Evolutionary conservation across 129 eudicot genomes (phyloP), one percentile per base, ranked within the genome.

Genomic region (Helianthus tuberosus): DNA sequence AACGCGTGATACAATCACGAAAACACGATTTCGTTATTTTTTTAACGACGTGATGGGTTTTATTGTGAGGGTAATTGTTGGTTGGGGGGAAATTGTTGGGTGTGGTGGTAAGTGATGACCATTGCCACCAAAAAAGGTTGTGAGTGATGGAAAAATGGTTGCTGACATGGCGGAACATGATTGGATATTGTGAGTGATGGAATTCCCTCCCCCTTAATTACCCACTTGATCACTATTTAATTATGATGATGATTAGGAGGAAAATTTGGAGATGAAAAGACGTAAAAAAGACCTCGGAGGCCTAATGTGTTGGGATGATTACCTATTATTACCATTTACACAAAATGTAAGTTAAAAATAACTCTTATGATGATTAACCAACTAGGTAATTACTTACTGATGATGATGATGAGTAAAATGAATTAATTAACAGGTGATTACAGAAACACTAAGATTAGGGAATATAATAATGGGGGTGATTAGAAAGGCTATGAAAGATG

Each of bases 401-500:
- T 57, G 46, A 3, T 29, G 3, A 47, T 57, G 46, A 3, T 58
- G 41, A 29, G 52, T 46, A 20, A 11, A 38, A 11, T 52, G 44
- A 41, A 41, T 32, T 32, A 32, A 32, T 27, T 27, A 27, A 60
- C 86, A 93, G 98, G 98, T 93, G 47, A 88, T 93, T 39, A 89
- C 96, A 54, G 98, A 93, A 71, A 93, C 95, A 12, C 72, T 93
- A 66, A 84, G 98, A 72, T 77, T 93, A 84, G 98, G 98, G 48
- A 93, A 93, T 75, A 84, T 93, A 46, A 93, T 93, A 48, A 80
- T 75, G 57, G 98, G 98, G 15, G 98, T 93, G 77, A 89, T 93
- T 84, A 87, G 98, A 76, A 93, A 93, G 80, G 92, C 98, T 14
- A 81, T 83, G 90, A 93, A 86, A 73, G 98, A 93, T 81, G 96